A percentile compares a stretch with the other conserved stretches of the same genome.
Evolutionary conservation across 352 stramenopile genomes (phyloP).

Genomic region (Phytophthora vignae): DNA sequence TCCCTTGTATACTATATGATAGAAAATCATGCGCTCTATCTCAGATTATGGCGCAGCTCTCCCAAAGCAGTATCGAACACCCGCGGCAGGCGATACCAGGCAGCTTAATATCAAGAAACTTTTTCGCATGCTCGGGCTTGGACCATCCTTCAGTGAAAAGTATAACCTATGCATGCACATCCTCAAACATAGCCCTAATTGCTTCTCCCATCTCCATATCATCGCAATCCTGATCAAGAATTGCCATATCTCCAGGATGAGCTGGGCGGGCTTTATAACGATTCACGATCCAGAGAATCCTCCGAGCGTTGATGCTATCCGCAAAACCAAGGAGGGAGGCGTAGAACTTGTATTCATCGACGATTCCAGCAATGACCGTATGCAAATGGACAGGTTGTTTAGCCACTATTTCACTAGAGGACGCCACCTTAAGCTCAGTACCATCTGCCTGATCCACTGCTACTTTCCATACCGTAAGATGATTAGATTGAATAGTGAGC

Average conservation of each 20-base stretch:
- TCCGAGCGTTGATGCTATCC: not conserved
- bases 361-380: constrained; percentile 15
- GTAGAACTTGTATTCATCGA: constrained; percentile 26
- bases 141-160: not conserved
- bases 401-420: not conserved
- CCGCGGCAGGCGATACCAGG: not conserved
- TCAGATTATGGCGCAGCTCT: too few species aligned
- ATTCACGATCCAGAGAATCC: not conserved
- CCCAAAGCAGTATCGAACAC: too few species aligned
- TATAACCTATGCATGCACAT: constrained; percentile 6
- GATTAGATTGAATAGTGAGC: not conserved
- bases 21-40: too few species aligned
- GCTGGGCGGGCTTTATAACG: not conserved
- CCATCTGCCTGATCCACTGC: constrained; percentile 1
- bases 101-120: constrained; percentile 1
- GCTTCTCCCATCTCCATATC: constrained; percentile 1
- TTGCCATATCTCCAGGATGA: not conserved
- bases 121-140: not conserved
- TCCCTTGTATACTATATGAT: too few species aligned
- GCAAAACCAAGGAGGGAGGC: not conserved
- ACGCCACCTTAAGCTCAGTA: not conserved
- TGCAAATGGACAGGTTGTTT: not conserved
- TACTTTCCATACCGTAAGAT: constrained; percentile 6
- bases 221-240: constrained; percentile 7
- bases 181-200: not conserved